These are phyloP conservation scores for barley (Hordeum vulgare) DNA, from an alignment of 176 grass and related monocot species.

Conservation along the genomic window MorexV3_pseudomolecules_assembly NC_058524.1:55859216-55859715, in stretches of 20 bases:
- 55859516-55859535: background rate
- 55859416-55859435: background rate
- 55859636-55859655: background rate
- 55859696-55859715: background rate
- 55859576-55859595: background rate
- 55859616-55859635: background rate
- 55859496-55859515: background rate
- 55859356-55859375: background rate
- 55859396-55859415: background rate
- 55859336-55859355: background rate
- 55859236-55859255: background rate
- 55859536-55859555: background rate
- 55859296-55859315: rapidly evolving
- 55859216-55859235: background rate
- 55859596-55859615: background rate
- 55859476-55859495: rapidly evolving
- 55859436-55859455: background rate
- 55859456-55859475: background rate
- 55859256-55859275: background rate
- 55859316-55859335: background rate
- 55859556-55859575: background rate
- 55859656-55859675: background rate
- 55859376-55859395: background rate
- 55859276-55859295: rapidly evolving
- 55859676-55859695: background rate